phyloP scores from a whole-genome alignment of 805 yeast genomes.

The Myxozyma melibiosi region DNA sequence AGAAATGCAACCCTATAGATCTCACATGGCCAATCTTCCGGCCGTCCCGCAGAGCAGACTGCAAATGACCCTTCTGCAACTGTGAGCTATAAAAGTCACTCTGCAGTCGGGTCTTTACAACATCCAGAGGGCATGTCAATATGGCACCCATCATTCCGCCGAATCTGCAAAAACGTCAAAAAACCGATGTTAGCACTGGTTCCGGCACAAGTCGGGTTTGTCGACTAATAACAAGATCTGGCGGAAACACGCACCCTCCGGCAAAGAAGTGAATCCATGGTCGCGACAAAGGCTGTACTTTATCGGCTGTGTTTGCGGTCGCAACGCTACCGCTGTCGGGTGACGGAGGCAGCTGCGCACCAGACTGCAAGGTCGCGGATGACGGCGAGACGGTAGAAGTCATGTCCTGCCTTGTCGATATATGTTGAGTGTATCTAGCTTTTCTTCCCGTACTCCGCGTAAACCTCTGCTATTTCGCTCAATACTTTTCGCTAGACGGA shows the following conservation, averaged over 20 bases:
- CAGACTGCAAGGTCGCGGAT: background rate
- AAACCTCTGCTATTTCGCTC: too few relatives aligned
- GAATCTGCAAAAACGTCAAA: constrained; percentile 50
- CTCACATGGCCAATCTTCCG: constrained; percentile 38
- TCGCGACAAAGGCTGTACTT: constrained; percentile 23
- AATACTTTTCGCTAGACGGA: background rate
- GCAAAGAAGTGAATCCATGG: constrained; percentile 55
- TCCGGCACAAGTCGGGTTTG: too few relatives aligned
- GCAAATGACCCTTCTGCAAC: constrained; percentile 21
- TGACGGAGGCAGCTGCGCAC: constrained; percentile 8
- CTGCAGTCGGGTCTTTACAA: constrained; percentile 92
- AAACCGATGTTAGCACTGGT: background rate
- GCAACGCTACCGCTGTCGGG: constrained; percentile 8
- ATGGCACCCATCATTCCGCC: constrained; percentile 99
- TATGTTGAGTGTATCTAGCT: too few relatives aligned
- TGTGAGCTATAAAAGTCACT: constrained; percentile 65
- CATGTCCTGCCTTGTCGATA: too few relatives aligned
- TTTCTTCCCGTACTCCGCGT: too few relatives aligned
- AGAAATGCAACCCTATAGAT: constrained; percentile 69
- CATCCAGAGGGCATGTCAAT: constrained; percentile 90
- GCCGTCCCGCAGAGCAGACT: constrained; percentile 15
- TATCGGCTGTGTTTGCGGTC: constrained; percentile 1
- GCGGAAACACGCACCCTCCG: constrained; percentile 43
- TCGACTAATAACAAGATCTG: too few relatives aligned
- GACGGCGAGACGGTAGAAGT: background rate